A percentile compares a stretch with the other conserved stretches of the same genome.
phyloP scores from a whole-genome alignment of 1,284 basidiomycete genomes.

The Ganoderma resinaceum region DNA sequence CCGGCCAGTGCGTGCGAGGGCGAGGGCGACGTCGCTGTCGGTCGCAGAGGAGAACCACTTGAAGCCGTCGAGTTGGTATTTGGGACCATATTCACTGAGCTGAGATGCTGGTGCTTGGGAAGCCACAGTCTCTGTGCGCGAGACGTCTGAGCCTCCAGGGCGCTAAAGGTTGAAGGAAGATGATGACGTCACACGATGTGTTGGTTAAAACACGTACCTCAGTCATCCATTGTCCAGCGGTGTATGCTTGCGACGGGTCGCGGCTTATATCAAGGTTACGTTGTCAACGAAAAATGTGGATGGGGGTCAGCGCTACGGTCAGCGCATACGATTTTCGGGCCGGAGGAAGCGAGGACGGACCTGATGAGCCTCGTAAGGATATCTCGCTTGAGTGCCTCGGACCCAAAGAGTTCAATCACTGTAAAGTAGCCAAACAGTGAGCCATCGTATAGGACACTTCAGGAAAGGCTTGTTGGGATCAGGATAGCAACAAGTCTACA shows the following conservation, averaged over 20 bases:
- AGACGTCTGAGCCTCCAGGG: constrained; percentile 81
- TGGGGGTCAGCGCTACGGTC: not conserved
- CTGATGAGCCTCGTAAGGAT: constrained; percentile 66
- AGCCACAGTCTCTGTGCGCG: constrained; percentile 77
- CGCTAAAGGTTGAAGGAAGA: constrained; percentile 48
- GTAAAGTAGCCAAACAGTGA: constrained; percentile 45
- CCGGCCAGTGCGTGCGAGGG: constrained; percentile 73
- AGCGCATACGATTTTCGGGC: constrained; percentile 1
- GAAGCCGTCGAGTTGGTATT: constrained; percentile 70
- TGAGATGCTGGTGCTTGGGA: constrained; percentile 40
- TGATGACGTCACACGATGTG: not conserved
- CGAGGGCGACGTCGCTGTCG: constrained; percentile 75
- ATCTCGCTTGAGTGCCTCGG: constrained; percentile 61
- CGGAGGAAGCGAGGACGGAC: constrained; percentile 40
- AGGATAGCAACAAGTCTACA: not conserved
- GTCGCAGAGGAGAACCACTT: constrained; percentile 90
- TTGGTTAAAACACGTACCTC: constrained; percentile 51
- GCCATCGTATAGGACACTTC: not conserved
- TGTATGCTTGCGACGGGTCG: constrained; percentile 68
- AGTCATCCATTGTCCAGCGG: constrained; percentile 88
- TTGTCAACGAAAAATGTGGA: not conserved
- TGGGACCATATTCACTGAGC: constrained; percentile 50
- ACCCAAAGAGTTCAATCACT: constrained; percentile 74
- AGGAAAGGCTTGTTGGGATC: not conserved
- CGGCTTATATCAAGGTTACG: constrained; percentile 48